Evolutionary conservation across 345 rosid genomes (phyloP).

Genomic region (Conringia planisiliqua): DNA sequence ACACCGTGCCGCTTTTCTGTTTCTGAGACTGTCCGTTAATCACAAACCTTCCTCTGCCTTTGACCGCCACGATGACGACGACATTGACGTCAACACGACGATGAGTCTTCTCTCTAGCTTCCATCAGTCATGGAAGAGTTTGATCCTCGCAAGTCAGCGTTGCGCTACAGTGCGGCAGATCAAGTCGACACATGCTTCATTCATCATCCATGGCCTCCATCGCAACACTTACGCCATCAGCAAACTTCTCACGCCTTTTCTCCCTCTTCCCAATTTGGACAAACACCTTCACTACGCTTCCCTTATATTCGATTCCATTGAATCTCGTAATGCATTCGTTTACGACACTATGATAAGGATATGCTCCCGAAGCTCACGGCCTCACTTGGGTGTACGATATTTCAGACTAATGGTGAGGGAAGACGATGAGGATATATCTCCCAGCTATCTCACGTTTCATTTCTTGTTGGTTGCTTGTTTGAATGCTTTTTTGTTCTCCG

Average conservation of each 20-base stretch:
- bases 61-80: neutral
- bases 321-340: constrained; percentile 33
- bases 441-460: constrained; percentile 49
- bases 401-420: constrained; percentile 39
- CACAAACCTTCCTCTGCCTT: neutral
- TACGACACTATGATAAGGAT: constrained; percentile 54
- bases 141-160: constrained; percentile 34
- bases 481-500: constrained; percentile 24
- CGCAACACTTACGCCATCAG: constrained; percentile 41
- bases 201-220: constrained; percentile 40
- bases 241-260: constrained; percentile 44
- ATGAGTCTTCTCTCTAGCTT: constrained; percentile 28
- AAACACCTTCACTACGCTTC: constrained; percentile 43
- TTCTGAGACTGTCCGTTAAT: neutral
- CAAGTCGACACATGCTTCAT: constrained; percentile 39
- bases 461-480: constrained; percentile 40
- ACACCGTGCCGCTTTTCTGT: constrained; percentile 4
- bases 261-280: constrained; percentile 29
- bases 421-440: constrained; percentile 12
- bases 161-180: constrained; percentile 36
- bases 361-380: constrained; percentile 35
- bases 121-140: constrained; percentile 37
- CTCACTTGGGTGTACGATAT: constrained; percentile 40
- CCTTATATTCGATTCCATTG: constrained; percentile 35
- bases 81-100: neutral